Conservation (phyloP, 192 early-diverging fungal species). For the Backusella macrospora region DNA sequence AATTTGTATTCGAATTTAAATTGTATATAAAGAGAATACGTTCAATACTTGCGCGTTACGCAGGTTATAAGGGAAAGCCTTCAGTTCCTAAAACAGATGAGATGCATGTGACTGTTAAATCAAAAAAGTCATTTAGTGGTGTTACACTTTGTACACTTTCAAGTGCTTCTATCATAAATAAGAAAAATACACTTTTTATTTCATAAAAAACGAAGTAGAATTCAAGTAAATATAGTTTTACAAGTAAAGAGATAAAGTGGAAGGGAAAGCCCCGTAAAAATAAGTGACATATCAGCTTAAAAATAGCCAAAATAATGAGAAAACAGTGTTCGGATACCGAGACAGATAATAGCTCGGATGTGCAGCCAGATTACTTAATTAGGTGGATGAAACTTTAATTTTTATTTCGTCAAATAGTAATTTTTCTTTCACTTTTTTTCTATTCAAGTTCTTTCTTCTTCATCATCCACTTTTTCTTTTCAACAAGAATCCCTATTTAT, state of each 20-base stretch:
- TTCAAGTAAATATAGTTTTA: no score
- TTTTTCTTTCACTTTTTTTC: neutral
- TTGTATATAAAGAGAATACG: no score
- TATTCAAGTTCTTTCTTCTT: neutral
- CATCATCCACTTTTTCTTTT: conserved; percentile 9
- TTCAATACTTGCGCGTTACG: no score
- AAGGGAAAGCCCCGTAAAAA: neutral
- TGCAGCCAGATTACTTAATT: conserved; percentile 21
- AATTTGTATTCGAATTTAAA: no score
- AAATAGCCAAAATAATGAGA: neutral
- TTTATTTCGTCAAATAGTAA: conserved; percentile 8
- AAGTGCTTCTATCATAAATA: neutral
- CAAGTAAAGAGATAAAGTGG: neutral
- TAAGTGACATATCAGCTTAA: neutral
- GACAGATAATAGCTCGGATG: conserved; percentile 18
- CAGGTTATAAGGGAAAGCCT: no score
- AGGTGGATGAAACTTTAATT: neutral
- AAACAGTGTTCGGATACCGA: conserved; percentile 9
- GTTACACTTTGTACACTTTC: neutral
- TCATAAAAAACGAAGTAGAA: no score
- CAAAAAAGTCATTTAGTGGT: no score
- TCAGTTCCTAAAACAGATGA: no score
- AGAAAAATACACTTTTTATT: neutral
- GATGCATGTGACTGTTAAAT: no score
- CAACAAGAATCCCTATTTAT: conserved; percentile 20